phyloP scores from a whole-genome alignment of 2,329 filamentous ascomycete genomes.

The Colletotrichum zoysiae region DNA sequence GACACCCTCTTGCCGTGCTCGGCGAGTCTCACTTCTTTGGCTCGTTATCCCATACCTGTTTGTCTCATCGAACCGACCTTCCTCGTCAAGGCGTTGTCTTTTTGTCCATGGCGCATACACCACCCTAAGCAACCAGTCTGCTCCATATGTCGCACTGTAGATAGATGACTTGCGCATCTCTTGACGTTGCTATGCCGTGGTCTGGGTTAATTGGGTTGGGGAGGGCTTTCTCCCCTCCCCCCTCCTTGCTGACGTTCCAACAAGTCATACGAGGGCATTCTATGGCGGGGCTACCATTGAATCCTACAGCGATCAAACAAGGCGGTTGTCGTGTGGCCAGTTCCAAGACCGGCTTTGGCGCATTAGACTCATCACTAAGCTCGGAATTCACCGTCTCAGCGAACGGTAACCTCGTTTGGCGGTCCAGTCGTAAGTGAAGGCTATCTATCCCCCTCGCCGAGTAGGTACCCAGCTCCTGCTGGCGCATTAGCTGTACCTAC shows the following conservation, averaged over 20 bases:
- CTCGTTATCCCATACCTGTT: constrained; percentile 10
- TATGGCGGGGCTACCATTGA: background rate
- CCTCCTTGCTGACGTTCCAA: background rate
- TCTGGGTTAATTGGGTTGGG: background rate
- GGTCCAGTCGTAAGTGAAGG: background rate
- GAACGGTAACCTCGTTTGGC: background rate
- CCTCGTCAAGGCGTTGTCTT: constrained; percentile 16
- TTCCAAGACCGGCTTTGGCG: background rate
- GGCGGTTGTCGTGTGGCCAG: background rate
- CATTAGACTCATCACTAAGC: background rate
- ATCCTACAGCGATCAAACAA: background rate
- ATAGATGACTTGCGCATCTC: background rate
- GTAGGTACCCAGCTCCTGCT: background rate
- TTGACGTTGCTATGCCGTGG: constrained; percentile 9
- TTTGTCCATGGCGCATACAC: background rate
- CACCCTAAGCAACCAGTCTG: background rate
- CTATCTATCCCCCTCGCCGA: background rate
- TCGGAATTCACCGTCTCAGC: constrained; percentile 2
- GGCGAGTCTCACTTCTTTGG: constrained; percentile 29
- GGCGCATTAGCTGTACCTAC: constrained; percentile 9
- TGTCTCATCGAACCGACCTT: constrained; percentile 23
- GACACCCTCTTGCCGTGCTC: constrained; percentile 20
- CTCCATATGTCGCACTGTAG: background rate
- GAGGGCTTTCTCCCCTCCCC: too few relatives aligned
- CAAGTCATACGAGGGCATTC: background rate